Evolutionary conservation across 352 stramenopile species (phyloP).

Genomic region (Pythium insidiosum): DNA sequence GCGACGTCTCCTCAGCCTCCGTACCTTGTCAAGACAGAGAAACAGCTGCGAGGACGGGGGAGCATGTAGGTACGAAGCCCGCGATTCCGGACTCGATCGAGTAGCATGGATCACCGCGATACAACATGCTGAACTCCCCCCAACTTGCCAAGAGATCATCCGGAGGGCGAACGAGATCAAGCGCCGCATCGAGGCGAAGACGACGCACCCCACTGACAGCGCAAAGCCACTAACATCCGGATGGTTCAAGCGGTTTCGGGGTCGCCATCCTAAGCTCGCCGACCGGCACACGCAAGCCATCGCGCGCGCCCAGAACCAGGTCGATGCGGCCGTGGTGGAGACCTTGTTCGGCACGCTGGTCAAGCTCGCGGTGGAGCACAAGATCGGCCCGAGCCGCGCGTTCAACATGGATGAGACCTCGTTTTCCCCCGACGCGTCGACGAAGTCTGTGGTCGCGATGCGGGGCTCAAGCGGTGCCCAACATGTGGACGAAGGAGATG

Average conservation of each 20-base stretch:
- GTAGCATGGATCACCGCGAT: not conserved
- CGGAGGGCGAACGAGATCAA: not conserved
- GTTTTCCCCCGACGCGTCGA: constrained; percentile 2
- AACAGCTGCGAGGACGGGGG: not conserved
- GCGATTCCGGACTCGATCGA: not conserved
- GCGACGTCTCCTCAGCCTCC: not conserved
- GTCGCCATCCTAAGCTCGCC: constrained; percentile 1
- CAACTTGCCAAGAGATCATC: not conserved
- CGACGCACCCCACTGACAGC: not conserved
- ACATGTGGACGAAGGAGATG: constrained; percentile 10
- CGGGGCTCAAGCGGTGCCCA: constrained; percentile 5
- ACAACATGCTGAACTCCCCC: not conserved
- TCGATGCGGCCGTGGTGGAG: not conserved
- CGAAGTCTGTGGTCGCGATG: constrained; percentile 5
- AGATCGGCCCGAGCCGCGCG: not conserved
- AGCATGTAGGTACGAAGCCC: not conserved
- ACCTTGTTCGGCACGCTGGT: constrained; percentile 4
- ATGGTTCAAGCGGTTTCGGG: constrained; percentile 7
- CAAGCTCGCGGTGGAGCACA: constrained; percentile 3
- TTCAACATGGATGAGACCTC: constrained; percentile 14
- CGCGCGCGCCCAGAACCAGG: constrained; percentile 5
- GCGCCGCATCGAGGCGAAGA: too few species aligned
- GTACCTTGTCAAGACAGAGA: not conserved
- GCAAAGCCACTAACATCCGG: constrained; percentile 1
- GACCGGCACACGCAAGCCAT: not conserved